These are phyloP conservation scores for Glycyrrhiza uralensis DNA, from an alignment of 306 rosid species.

Conservation along the genomic window DNA sequence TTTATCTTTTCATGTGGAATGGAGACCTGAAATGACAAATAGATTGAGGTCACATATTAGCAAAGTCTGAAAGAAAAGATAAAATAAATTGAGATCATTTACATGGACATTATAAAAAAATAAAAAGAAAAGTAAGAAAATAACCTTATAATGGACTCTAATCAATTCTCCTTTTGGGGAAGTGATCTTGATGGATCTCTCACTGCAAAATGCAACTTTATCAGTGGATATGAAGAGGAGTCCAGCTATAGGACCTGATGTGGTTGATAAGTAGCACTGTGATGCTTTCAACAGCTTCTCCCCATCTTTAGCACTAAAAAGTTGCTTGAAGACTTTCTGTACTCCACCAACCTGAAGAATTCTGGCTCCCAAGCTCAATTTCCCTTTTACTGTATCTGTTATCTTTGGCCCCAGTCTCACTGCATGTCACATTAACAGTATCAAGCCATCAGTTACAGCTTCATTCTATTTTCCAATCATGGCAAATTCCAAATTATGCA, in stretches of 20 bases:
- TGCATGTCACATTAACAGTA: slow-evolving; percentile 31
- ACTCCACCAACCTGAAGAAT: slow-evolving; percentile 68
- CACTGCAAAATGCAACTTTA: slow-evolving; percentile 77
- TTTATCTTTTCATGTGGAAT: slow-evolving; percentile 20
- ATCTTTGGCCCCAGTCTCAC: slow-evolving; percentile 62
- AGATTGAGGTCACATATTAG: not conserved
- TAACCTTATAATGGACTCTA: slow-evolving; percentile 62
- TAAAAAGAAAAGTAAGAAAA: not conserved
- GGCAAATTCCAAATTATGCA: not conserved
- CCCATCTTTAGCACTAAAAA: slow-evolving; percentile 48
- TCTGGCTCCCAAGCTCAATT: slow-evolving; percentile 68
- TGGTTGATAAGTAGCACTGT: slow-evolving; percentile 74
- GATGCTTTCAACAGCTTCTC: slow-evolving; percentile 66
- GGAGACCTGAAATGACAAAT: not conserved
- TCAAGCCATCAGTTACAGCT: slow-evolving; percentile 5
- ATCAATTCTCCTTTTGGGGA: slow-evolving; percentile 44
- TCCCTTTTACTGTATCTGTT: slow-evolving; percentile 68
- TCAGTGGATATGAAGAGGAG: slow-evolving; percentile 78
- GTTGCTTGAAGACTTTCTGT: slow-evolving; percentile 52
- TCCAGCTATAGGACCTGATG: slow-evolving; percentile 84
- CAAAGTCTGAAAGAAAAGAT: not conserved
- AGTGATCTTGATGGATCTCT: slow-evolving; percentile 58
- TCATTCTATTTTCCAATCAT: not conserved
- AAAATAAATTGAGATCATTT: not conserved
- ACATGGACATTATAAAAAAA: not conserved